Conservation (phyloP, 441 rosid genomes). For the Macaranga tanarius region DNA sequence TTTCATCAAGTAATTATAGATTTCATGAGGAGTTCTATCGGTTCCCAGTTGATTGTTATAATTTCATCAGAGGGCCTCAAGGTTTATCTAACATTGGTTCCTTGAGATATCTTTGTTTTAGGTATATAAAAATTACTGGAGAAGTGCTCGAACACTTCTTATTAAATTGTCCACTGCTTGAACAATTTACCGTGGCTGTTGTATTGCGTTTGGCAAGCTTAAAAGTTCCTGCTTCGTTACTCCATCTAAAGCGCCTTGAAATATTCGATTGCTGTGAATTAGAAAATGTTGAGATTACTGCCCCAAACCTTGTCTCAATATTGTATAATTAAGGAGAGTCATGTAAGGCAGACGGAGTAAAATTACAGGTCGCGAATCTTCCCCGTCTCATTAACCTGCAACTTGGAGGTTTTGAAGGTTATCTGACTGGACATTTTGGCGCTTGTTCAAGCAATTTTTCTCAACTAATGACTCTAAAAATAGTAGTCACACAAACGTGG, state of each 20-base stretch:
- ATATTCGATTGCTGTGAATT: not conserved
- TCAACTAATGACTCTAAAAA: not conserved
- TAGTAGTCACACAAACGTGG: not conserved
- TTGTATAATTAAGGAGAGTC: no score
- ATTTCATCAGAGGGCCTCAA: not conserved
- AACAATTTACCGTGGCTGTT: not conserved
- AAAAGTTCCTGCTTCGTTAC: not conserved
- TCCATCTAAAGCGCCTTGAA: not conserved
- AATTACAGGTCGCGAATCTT: not conserved
- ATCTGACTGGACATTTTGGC: not conserved
- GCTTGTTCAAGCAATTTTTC: not conserved
- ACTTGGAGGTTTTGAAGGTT: not conserved
- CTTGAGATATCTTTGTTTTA: not conserved
- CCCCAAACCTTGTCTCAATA: not conserved
- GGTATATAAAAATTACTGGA: not conserved
- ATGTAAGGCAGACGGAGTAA: not conserved
- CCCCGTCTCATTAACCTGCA: not conserved
- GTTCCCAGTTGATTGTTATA: not conserved
- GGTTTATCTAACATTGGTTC: not conserved
- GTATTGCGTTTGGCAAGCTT: not conserved
- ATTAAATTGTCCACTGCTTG: not conserved
- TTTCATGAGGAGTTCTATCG: not conserved
- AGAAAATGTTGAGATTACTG: not conserved
- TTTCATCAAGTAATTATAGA: not conserved
- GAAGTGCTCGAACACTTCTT: not conserved